Evolutionary conservation across 495 filamentous ascomycete genomes (phyloP), one percentile per base, ranked within the genome.

Genomic region (Neurospora sp.): DNA sequence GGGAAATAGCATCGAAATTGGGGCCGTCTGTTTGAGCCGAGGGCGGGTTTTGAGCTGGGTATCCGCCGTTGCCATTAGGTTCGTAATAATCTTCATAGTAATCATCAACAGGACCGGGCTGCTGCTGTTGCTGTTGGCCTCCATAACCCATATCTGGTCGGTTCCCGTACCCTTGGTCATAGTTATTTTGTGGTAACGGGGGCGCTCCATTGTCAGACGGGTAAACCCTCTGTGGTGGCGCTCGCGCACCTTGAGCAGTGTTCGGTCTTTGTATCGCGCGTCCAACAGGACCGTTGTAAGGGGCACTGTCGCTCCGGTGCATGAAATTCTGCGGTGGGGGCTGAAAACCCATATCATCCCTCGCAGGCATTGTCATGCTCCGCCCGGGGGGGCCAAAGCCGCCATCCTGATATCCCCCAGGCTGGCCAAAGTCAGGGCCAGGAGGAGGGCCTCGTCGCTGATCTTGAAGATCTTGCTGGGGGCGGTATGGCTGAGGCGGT

Each of bases 1-100:
- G 72, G 3, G 88, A 86, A 39, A 89, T 84, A 3, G 88, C 87
- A 82, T 94, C 91, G 73, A 95, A 95, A 77, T 94, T 89, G 3
- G 92, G 92, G 82, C 90, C 90, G 14, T 94, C 91, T 38, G 83
- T 82, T 42, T 81, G 87, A 74, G 75, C 75, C 7, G 75, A 72
- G 9, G 75, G 77, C 8, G 74, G 77, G 73, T 83, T 78, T 65
- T 83, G 78, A 42, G 75, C 71, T 7, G 72, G 70, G 35, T 79
- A 77, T 5, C 79, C 77, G 39, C 74, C 75, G 70, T 77, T 80
- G 39, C 70, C 72, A 27, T 76, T 72, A 48, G 74, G 74, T 44
- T 85, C 85, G 70, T 88, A 88, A 74, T 90, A 90, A 45, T 85
- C 76, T 76, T 88, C 88, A 70, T 89, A 90, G 20, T 88, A 82